Evolutionary conservation across 345 rosid species (phyloP).

Genomic region (Hibiscus trionum): DNA sequence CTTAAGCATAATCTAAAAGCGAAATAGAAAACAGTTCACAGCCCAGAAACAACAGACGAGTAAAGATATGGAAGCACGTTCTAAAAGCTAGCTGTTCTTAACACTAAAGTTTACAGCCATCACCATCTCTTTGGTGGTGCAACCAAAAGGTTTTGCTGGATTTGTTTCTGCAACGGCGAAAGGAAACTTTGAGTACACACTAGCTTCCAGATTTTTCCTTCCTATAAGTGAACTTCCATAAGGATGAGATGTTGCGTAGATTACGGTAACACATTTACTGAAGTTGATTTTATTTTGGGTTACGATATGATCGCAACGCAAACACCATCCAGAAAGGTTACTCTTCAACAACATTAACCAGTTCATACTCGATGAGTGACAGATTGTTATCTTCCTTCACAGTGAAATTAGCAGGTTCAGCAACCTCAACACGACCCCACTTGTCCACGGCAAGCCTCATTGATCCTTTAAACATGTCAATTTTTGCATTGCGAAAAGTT

Average conservation of each 20-base stretch:
- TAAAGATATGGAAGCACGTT: conserved; percentile 27
- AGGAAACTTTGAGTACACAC: conserved; percentile 23
- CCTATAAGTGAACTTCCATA: conserved; percentile 23
- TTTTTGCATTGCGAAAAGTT: conserved; percentile 57
- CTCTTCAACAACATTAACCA: conserved; percentile 58
- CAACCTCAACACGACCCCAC: conserved; percentile 53
- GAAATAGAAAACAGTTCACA: conserved; percentile 7
- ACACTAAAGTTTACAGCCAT: conserved; percentile 30
- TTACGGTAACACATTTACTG: conserved; percentile 26
- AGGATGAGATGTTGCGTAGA: conserved; percentile 19
- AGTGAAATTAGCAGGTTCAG: conserved; percentile 56
- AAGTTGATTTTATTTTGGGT: conserved; percentile 29
- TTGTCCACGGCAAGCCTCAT: conserved; percentile 77
- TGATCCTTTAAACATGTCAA: conserved; percentile 72
- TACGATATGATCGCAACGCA: conserved; percentile 10
- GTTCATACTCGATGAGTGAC: conserved; percentile 64
- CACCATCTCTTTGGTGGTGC: conserved; percentile 34
- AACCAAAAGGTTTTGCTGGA: conserved; percentile 35
- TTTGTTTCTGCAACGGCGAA: conserved; percentile 22
- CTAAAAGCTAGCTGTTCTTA: conserved; percentile 28
- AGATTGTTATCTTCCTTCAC: conserved; percentile 75
- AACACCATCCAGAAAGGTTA: conserved; percentile 14
- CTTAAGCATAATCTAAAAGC: conserved; percentile 12
- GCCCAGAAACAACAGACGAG: conserved; percentile 19
- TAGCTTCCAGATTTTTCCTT: conserved; percentile 37